Evolutionary conservation across 805 yeast species (phyloP).

Genomic region (Wickerhamiella occidentalis): DNA sequence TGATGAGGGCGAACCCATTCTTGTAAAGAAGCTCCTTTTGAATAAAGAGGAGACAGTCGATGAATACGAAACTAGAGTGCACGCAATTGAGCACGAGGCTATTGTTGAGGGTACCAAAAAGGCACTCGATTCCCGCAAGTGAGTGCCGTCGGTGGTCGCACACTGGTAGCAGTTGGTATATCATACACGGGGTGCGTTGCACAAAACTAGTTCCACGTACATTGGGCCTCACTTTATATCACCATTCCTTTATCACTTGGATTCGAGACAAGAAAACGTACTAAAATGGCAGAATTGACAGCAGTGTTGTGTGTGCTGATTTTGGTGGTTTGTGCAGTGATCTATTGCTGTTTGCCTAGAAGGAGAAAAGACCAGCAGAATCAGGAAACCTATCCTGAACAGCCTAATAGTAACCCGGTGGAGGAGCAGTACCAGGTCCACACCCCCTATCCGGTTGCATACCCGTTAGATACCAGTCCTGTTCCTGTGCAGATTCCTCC

Average conservation of each 20-base stretch:
- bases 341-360: neutral
- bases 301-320: neutral
- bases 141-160: neutral
- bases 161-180: neutral
- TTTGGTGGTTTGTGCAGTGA: neutral
- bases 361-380: neutral
- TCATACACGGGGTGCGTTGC: neutral
- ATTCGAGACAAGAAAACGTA: too few relatives aligned
- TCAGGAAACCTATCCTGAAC: neutral
- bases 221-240: too few relatives aligned
- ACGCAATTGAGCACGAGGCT: constrained; percentile 72
- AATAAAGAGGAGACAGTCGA: constrained; percentile 64
- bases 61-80: constrained; percentile 71
- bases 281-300: neutral
- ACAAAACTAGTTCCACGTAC: too few relatives aligned
- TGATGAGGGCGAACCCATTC: constrained; percentile 81
- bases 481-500: too few relatives aligned
- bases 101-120: constrained; percentile 81
- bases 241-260: too few relatives aligned
- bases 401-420: neutral
- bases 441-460: too few relatives aligned
- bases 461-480: too few relatives aligned
- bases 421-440: neutral
- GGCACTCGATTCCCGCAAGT: constrained; percentile 28
- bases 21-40: constrained; percentile 68